Base-by-base conservation (phyloP, 164 flowering plant genomes). In the Amborella trichopoda region DNA sequence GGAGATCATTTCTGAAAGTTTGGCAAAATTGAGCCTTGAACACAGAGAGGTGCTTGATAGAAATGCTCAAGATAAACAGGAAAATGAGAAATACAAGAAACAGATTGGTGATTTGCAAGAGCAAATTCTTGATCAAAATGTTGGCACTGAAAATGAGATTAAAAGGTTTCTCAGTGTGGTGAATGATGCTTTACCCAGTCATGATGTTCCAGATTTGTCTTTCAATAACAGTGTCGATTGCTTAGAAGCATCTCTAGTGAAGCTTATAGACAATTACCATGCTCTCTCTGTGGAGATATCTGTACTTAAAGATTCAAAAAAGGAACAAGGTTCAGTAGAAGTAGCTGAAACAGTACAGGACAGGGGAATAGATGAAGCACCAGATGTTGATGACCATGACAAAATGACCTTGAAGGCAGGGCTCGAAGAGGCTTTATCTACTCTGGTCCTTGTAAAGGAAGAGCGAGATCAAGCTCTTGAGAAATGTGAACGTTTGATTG, bases 391-490 rank as follows among this genome's bases (percentile, higher is more conserved):
- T 55, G 75, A 69, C 50, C 50, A 52, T 27, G 69, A 67, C 48
- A 37, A 48, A 42, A 48, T 26, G 41, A 46, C 41, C 44, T 21
- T 72, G 56, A 78, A 68, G 56, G 71, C 70, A 69, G 72, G 79
- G 44, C 73, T 85, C 56, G 85, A 78, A 54, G 85, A 60, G 44
- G 69, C 71, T 59, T 40, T 71, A 52, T 26, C 54, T 52, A 68
- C 74, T 26, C 48, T 88, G 63, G 54, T 40, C 37, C 52, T 9
- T 37, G 64, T 69, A 59, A 75, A 64, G 69, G 79, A 68, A 62
- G 94, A 85, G 57, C 77, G 72, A 60, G 80, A 81, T 59, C 38
- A 2, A n/a, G 59, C 49, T 51, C 6, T 64, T 65, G 78, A 70
- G 58, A 71, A 55, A 53, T 67, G 64, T 36, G 58, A 74, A 47